These are phyloP conservation scores for Nannochloris sp. DNA, from an alignment of 139 green algal species.

Conservation along the genomic window DNA sequence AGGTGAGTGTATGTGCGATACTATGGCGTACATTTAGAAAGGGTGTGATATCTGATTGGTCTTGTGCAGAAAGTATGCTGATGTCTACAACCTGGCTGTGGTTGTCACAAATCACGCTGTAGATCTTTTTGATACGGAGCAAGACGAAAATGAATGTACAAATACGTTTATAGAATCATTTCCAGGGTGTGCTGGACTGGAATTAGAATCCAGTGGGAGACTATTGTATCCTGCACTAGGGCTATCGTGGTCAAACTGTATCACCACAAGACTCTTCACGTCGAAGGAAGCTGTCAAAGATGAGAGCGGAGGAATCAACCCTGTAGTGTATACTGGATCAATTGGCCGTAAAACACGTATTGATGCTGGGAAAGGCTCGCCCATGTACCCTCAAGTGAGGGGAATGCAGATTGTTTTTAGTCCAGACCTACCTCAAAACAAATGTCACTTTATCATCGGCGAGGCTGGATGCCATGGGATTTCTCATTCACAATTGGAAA, in stretches of 20 bases:
- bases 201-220: conserved; percentile 37
- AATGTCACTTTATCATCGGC: too few species aligned
- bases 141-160: background rate
- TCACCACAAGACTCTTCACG: conserved; percentile 57
- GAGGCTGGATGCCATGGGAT: too few species aligned
- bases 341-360: too few species aligned
- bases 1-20: background rate
- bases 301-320: background rate
- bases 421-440: too few species aligned
- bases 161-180: background rate
- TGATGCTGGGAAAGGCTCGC: too few species aligned
- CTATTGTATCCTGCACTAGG: conserved; percentile 57
- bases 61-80: conserved; percentile 32
- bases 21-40: background rate
- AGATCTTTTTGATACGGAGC: conserved; percentile 26
- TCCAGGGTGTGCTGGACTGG: conserved; percentile 24
- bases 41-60: conserved; percentile 33
- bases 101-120: conserved; percentile 61
- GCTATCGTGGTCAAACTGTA: conserved; percentile 67
- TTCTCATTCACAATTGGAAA: too few species aligned
- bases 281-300: conserved; percentile 5
- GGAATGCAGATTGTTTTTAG: too few species aligned
- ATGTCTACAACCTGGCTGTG: conserved; percentile 43
- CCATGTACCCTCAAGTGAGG: too few species aligned
- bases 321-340: background rate